These are phyloP conservation scores for Penicillium canescens DNA, from an alignment of 495 filamentous ascomycete species.

Conservation along the genomic window DNA sequence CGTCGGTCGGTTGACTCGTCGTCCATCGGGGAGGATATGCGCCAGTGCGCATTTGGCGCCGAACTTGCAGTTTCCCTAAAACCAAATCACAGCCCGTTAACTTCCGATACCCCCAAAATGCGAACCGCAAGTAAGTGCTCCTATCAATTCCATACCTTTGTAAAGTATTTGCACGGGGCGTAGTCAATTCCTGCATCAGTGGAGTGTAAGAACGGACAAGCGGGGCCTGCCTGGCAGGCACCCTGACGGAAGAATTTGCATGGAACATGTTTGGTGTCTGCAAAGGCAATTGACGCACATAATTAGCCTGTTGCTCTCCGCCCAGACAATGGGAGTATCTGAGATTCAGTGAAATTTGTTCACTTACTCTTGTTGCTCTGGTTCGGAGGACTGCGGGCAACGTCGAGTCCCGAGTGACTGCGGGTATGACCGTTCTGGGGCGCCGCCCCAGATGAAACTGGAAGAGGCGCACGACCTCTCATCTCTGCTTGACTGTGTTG, in stretches of 20 bases:
- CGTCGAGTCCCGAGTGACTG: slow-evolving; percentile 47
- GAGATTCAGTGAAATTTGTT: no score
- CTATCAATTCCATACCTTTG: slow-evolving; percentile 67
- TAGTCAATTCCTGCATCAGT: slow-evolving; percentile 75
- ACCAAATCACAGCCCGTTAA: slow-evolving; percentile 11
- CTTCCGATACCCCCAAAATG: not conserved
- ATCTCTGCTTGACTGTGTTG: slow-evolving; percentile 32
- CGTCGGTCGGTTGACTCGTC: slow-evolving; percentile 73
- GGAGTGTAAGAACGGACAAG: slow-evolving; percentile 95
- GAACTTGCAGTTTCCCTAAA: slow-evolving; percentile 97
- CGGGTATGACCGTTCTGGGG: slow-evolving; percentile 48
- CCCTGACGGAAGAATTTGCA: slow-evolving; percentile 99
- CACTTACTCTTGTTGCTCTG: slow-evolving; percentile 67
- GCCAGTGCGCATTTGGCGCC: slow-evolving; percentile 95
- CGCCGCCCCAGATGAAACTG: slow-evolving; percentile 37
- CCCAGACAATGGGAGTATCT: no score
- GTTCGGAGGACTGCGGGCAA: slow-evolving; percentile 76
- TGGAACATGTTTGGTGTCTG: slow-evolving; percentile 95
- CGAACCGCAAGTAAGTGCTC: no score
- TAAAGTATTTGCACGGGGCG: slow-evolving; percentile 95
- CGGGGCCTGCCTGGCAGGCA: slow-evolving; percentile 91
- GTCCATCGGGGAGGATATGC: slow-evolving; percentile 91
- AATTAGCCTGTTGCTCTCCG: slow-evolving; percentile 13
- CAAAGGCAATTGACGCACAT: slow-evolving; percentile 10
- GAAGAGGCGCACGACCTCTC: slow-evolving; percentile 47